Conservation (phyloP, 441 rosid species). For the Eutrema salsugineum region DNA sequence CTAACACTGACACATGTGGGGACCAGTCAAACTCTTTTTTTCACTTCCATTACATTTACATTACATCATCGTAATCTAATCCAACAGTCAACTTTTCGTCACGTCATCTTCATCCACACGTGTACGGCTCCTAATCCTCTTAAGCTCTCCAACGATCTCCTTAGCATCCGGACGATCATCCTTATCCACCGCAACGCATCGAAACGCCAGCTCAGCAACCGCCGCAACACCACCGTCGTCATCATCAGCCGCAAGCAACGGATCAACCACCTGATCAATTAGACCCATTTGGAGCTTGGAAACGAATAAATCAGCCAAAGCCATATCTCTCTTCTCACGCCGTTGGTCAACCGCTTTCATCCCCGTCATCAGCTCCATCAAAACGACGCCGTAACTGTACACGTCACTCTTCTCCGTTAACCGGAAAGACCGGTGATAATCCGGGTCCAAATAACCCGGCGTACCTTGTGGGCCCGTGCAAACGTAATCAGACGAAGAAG, state of each 20-base stretch:
- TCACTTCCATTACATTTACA: background rate
- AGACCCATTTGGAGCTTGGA: slow-evolving; percentile 78
- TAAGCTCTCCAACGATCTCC: slow-evolving; percentile 74
- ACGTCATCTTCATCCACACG: slow-evolving; percentile 38
- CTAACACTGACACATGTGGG: background rate
- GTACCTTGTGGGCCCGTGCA: slow-evolving; percentile 97
- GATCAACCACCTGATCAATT: slow-evolving; percentile 68
- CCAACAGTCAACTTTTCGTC: slow-evolving; percentile 18
- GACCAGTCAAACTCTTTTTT: slow-evolving; percentile 8
- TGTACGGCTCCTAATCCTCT: slow-evolving; percentile 45
- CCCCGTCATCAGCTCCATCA: slow-evolving; percentile 80
- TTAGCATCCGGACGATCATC: slow-evolving; percentile 83
- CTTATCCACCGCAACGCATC: slow-evolving; percentile 85
- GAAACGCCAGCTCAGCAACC: slow-evolving; percentile 84
- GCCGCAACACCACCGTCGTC: slow-evolving; percentile 53
- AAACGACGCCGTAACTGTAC: slow-evolving; percentile 79
- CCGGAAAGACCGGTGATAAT: slow-evolving; percentile 82
- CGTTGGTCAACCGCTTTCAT: slow-evolving; percentile 81
- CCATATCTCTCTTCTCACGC: slow-evolving; percentile 74
- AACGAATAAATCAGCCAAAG: slow-evolving; percentile 77
- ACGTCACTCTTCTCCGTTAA: slow-evolving; percentile 90
- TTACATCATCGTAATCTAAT: slow-evolving; percentile 31
- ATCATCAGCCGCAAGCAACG: slow-evolving; percentile 36
- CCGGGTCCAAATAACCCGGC: slow-evolving; percentile 90
- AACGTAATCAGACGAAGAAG: slow-evolving; percentile 55